Conservation (phyloP, 768 basidiomycete genomes). For the Gautieria morchelliformis region DNA sequence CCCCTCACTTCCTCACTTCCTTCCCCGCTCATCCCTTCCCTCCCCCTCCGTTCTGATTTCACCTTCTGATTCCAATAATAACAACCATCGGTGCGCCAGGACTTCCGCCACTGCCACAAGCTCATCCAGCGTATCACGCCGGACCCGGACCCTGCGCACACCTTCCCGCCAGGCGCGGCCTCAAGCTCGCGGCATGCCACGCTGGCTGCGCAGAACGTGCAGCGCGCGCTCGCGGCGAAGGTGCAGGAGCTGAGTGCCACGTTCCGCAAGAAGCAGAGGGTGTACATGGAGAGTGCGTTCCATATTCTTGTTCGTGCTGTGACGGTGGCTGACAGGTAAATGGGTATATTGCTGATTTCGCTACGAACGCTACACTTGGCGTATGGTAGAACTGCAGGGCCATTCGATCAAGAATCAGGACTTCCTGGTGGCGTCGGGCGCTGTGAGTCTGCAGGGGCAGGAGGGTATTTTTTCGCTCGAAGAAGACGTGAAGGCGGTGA, state of each 20-base stretch:
- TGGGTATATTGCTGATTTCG: too few relatives aligned
- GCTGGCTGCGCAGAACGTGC: slow-evolving; percentile 87
- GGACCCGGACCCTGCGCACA: slow-evolving; percentile 36
- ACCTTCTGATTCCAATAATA: background rate
- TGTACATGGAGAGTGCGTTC: slow-evolving; percentile 93
- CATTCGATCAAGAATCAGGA: slow-evolving; percentile 98
- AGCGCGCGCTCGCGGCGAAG: slow-evolving; percentile 91
- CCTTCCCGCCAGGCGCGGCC: slow-evolving; percentile 50
- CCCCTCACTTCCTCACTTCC: slow-evolving; percentile 12
- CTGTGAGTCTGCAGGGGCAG: slow-evolving; percentile 69
- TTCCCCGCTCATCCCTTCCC: slow-evolving; percentile 27
- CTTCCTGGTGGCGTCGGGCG: slow-evolving; percentile 81
- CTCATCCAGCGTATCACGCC: slow-evolving; percentile 71
- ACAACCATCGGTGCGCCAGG: slow-evolving; percentile 26
- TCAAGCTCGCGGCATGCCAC: slow-evolving; percentile 29
- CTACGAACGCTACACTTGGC: background rate
- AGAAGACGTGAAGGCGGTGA: slow-evolving; percentile 82
- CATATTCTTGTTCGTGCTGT: slow-evolving; percentile 4
- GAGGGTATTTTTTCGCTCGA: slow-evolving; percentile 80
- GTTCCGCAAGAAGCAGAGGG: slow-evolving; percentile 95
- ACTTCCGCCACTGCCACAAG: slow-evolving; percentile 46
- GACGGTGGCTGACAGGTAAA: background rate
- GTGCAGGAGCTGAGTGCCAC: slow-evolving; percentile 86
- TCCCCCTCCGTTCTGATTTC: slow-evolving; percentile 1
- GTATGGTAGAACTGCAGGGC: slow-evolving; percentile 78